Evolutionary conservation across 1,139 yeast genomes (phyloP).

Genomic region (Blastobotrys serpentis): DNA sequence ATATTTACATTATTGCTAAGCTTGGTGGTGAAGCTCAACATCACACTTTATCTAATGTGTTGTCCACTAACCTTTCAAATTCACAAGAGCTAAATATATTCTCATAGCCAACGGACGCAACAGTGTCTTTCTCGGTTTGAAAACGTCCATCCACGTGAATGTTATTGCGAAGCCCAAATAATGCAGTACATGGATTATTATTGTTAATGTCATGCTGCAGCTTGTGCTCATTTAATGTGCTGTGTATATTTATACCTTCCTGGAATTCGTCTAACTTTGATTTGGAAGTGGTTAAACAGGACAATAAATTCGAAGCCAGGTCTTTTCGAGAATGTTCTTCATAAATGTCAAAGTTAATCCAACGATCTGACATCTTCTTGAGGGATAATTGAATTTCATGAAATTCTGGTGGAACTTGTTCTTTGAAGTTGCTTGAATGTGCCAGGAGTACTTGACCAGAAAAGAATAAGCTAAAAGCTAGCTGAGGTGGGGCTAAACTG

Average conservation of each 20-base stretch:
- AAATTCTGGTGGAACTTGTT: slow-evolving; percentile 21
- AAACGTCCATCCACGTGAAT: neutral
- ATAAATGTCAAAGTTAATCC: neutral
- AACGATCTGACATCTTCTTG: neutral
- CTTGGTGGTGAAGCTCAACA: neutral
- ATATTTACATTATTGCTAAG: too few species aligned
- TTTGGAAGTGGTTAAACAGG: neutral
- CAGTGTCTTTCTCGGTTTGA: neutral
- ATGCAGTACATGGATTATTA: neutral
- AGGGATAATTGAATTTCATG: slow-evolving; percentile 15
- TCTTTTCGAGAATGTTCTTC: neutral
- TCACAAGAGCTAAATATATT: neutral
- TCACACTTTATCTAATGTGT: too few species aligned
- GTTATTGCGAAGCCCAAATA: neutral
- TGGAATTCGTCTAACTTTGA: neutral
- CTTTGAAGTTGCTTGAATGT: slow-evolving; percentile 21
- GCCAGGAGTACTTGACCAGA: slow-evolving; percentile 28
- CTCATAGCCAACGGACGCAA: neutral
- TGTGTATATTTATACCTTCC: neutral
- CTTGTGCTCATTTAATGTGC: neutral
- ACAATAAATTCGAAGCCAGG: neutral
- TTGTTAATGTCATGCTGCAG: too few species aligned
- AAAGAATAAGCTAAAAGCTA: slow-evolving; percentile 27
- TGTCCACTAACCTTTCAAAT: neutral
- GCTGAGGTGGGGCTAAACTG: slow-evolving; percentile 23